phyloP scores from a whole-genome alignment of 768 basidiomycete genomes.

The Tephrocybe sp. region DNA sequence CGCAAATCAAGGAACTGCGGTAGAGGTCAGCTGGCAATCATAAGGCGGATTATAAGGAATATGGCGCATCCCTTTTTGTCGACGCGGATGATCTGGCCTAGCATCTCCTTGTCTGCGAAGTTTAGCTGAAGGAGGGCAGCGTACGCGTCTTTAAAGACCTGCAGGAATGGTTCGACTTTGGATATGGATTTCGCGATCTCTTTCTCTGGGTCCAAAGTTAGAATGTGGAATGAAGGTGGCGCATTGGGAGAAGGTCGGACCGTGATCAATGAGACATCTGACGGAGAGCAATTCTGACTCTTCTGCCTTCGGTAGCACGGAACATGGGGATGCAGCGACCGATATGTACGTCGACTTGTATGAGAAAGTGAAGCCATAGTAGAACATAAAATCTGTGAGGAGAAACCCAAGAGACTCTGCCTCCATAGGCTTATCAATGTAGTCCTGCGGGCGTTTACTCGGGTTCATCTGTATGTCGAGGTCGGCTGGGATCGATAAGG shows the following conservation, averaged over 20 bases:
- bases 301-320: conserved; percentile 27
- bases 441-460: conserved; percentile 45
- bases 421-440: conserved; percentile 44
- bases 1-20: too few relatives aligned
- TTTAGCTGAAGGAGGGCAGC: conserved; percentile 20
- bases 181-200: conserved; percentile 37
- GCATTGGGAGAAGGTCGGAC: conserved; percentile 22
- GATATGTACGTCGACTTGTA: conserved; percentile 42
- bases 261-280: conserved; percentile 41
- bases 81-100: conserved; percentile 26
- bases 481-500: background rate
- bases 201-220: conserved; percentile 29
- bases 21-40: background rate
- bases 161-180: conserved; percentile 29
- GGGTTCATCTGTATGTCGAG: conserved; percentile 53
- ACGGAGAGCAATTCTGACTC: conserved; percentile 32
- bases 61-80: conserved; percentile 19
- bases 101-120: conserved; percentile 18
- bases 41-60: background rate
- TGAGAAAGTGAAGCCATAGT: conserved; percentile 53
- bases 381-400: conserved; percentile 63
- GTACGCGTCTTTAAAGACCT: conserved; percentile 35
- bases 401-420: conserved; percentile 57
- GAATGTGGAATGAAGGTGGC: background rate
- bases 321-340: conserved; percentile 25